phyloP scores from a whole-genome alignment of 129 eudicot genomes.

The Flaveria ramosissima region DNA sequence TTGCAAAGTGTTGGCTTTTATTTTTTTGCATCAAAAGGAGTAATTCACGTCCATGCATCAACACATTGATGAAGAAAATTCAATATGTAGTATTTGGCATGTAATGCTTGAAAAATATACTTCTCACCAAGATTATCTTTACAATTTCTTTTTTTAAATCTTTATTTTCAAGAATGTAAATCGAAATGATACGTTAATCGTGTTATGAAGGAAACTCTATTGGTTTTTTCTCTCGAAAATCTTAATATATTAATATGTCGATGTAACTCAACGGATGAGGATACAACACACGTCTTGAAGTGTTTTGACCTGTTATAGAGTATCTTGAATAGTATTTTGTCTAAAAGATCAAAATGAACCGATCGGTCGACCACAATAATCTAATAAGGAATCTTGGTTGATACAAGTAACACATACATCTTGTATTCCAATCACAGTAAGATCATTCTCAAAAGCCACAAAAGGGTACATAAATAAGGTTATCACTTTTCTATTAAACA shows the following conservation, averaged over 20 bases:
- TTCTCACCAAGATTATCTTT: background rate
- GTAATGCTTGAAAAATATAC: slow-evolving; percentile 30
- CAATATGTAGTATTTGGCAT: slow-evolving; percentile 33
- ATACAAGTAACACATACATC: slow-evolving; percentile 4
- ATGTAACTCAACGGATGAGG: background rate
- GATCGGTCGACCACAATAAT: background rate
- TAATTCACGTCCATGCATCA: slow-evolving; percentile 37
- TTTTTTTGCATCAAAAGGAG: slow-evolving; percentile 68
- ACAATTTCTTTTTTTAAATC: background rate
- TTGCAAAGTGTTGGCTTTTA: slow-evolving; percentile 49
- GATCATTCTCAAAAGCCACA: slow-evolving; percentile 4
- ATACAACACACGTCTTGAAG: background rate
- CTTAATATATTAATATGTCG: background rate
- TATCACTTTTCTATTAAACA: background rate
- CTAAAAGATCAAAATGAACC: background rate
- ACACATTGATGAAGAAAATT: slow-evolving; percentile 26
- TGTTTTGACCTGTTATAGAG: background rate
- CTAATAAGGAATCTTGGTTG: slow-evolving; percentile 4
- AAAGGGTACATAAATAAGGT: background rate
- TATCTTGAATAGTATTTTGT: background rate
- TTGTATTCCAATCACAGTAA: background rate
- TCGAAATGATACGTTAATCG: background rate
- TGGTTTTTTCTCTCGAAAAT: background rate
- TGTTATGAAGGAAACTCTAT: background rate
- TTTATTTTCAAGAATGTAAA: slow-evolving; percentile 12